Conservation (phyloP, 306 rosid genomes). For the Phaseolus lunatus region DNA sequence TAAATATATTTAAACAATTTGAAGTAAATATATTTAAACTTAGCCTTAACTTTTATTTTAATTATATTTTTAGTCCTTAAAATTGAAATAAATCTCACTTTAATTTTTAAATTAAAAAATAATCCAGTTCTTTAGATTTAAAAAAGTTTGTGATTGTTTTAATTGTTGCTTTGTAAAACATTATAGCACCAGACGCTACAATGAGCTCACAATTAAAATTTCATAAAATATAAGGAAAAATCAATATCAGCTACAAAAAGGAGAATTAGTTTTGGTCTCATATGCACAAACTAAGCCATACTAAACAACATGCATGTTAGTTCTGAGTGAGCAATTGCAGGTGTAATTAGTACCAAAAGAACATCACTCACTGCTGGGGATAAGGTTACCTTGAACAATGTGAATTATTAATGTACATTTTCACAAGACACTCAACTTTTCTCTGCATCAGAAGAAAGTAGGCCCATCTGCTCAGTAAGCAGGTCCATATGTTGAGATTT, state of each 20-base stretch:
- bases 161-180: too few species aligned
- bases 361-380: constrained; percentile 11
- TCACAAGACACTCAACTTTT: constrained; percentile 48
- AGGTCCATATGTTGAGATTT: constrained; percentile 65
- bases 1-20: too few species aligned
- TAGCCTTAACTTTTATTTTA: too few species aligned
- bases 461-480: constrained; percentile 82
- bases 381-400: background rate
- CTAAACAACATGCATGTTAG: constrained; percentile 23
- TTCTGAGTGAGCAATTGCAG: constrained; percentile 43
- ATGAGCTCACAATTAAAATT: background rate
- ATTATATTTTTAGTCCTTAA: too few species aligned
- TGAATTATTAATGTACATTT: constrained; percentile 48
- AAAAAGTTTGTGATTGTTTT: too few species aligned
- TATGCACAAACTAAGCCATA: constrained; percentile 49
- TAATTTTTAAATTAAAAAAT: too few species aligned
- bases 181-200: too few species aligned
- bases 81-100: too few species aligned
- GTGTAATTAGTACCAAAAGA: background rate
- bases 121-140: too few species aligned
- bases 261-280: constrained; percentile 23
- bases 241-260: constrained; percentile 20
- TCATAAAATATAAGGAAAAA: constrained; percentile 13
- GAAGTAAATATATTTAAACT: too few species aligned
- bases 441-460: constrained; percentile 63